Evolutionary conservation across 495 filamentous ascomycete species (phyloP).

Genomic region (Trichoderma gamsii): DNA sequence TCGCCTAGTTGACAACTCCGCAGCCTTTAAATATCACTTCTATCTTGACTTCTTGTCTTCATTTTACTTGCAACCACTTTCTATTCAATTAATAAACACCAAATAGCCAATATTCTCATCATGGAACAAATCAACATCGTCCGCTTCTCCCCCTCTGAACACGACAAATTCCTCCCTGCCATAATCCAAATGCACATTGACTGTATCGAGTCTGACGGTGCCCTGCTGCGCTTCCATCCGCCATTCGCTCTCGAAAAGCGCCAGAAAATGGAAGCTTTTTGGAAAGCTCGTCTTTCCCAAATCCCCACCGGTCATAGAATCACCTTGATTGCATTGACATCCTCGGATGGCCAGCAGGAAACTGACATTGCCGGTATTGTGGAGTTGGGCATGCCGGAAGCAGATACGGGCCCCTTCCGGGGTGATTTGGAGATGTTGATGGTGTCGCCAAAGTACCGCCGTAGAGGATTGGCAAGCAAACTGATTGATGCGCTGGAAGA

Average conservation of each 20-base stretch:
- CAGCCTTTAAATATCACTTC: neutral
- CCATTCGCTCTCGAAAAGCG: constrained; percentile 2
- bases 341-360: neutral
- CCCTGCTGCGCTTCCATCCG: constrained; percentile 3
- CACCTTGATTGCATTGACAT: neutral
- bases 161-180: neutral
- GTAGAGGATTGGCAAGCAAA: neutral
- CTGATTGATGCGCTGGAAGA: neutral
- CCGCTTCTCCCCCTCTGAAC: neutral
- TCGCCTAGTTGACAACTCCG: neutral
- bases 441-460: constrained; percentile 8
- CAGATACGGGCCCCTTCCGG: neutral
- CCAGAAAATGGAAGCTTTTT: neutral
- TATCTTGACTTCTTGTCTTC: neutral
- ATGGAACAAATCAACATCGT: neutral
- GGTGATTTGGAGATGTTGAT: neutral
- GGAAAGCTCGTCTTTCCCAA: constrained; percentile 1
- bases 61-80: neutral
- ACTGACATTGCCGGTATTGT: neutral
- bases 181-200: constrained; percentile 10
- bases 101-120: neutral
- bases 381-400: neutral
- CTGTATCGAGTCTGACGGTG: neutral
- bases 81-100: neutral
- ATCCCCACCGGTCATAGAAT: neutral